Percentiles rank a stretch among this genome's conserved stretches.
Evolutionary conservation across 108 stramenopile genomes (phyloP).

Genomic region (Cylindrotheca closterium): DNA sequence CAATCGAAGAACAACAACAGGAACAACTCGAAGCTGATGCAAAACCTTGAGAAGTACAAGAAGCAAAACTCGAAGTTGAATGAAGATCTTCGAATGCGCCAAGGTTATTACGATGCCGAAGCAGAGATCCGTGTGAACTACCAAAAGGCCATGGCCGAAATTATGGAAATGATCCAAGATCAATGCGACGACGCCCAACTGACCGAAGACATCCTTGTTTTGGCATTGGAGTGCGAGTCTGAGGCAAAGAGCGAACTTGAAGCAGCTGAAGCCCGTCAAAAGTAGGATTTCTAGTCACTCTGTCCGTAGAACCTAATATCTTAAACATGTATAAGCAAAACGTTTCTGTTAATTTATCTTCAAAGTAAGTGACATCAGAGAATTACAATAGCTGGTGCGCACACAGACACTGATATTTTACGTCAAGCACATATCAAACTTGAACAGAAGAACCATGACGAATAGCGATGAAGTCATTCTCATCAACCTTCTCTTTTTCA

Average conservation of each 20-base stretch:
- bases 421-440: not conserved
- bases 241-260: conserved; percentile 49
- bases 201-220: conserved; percentile 61
- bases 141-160: conserved; percentile 58
- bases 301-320: no score
- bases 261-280: conserved; percentile 26
- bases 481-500: not conserved
- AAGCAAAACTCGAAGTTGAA: conserved; percentile 49
- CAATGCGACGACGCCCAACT: conserved; percentile 58
- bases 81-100: conserved; percentile 73
- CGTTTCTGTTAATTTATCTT: no score
- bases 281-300: no score
- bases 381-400: no score
- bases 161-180: conserved; percentile 66
- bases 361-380: no score
- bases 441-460: not conserved
- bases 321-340: no score
- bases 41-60: conserved; percentile 51
- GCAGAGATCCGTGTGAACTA: conserved; percentile 61
- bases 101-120: conserved; percentile 67
- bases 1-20: conserved; percentile 58
- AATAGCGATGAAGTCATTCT: not conserved
- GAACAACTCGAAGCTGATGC: conserved; percentile 50
- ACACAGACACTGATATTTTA: no score
- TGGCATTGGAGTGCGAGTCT: conserved; percentile 59